Percentiles rank a stretch among this genome's conserved stretches.
These are phyloP conservation scores for Cyphellophora europaea DNA, from an alignment of 2,329 filamentous ascomycete species.

Conservation along the genomic window DNA sequence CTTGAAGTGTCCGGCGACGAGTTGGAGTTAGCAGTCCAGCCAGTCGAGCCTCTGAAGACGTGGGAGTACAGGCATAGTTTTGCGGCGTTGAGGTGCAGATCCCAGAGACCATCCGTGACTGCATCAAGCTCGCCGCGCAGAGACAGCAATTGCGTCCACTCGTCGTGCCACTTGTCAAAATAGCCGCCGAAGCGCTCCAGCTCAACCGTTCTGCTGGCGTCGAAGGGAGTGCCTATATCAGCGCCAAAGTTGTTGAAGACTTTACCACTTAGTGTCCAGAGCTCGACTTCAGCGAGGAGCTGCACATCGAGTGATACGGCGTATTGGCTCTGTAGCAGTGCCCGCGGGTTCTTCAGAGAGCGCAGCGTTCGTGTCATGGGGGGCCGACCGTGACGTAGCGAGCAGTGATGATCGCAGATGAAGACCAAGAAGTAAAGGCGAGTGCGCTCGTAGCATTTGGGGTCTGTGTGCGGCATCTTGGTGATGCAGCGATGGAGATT, in stretches of 20 bases:
- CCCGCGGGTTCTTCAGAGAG: slow-evolving; percentile 47
- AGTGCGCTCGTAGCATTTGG: slow-evolving; percentile 32
- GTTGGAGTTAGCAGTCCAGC: slow-evolving; percentile 18
- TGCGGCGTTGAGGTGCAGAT: slow-evolving; percentile 44
- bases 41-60: slow-evolving; percentile 24
- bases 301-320: slow-evolving; percentile 46
- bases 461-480: slow-evolving; percentile 21
- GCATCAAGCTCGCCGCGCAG: too few species aligned
- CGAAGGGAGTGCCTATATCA: slow-evolving; percentile 38
- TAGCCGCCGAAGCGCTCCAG: slow-evolving; percentile 36
- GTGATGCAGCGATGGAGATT: slow-evolving; percentile 45
- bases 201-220: slow-evolving; percentile 44
- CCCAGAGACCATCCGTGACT: too few species aligned
- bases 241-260: slow-evolving; percentile 48
- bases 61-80: slow-evolving; percentile 42
- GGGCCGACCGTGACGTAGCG: slow-evolving; percentile 50
- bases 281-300: slow-evolving; percentile 47
- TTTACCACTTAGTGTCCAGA: slow-evolving; percentile 49
- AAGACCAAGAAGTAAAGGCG: slow-evolving; percentile 55
- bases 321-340: slow-evolving; percentile 40
- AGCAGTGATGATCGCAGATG: slow-evolving; percentile 57
- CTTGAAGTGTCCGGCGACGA: slow-evolving; percentile 26
- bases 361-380: slow-evolving; percentile 49
- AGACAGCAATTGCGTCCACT: slow-evolving; percentile 40
- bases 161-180: slow-evolving; percentile 40